These are phyloP conservation scores for Dothidotthia symphoricarpi DNA, from an alignment of 2,329 filamentous ascomycete genomes.

Conservation along the genomic window DNA sequence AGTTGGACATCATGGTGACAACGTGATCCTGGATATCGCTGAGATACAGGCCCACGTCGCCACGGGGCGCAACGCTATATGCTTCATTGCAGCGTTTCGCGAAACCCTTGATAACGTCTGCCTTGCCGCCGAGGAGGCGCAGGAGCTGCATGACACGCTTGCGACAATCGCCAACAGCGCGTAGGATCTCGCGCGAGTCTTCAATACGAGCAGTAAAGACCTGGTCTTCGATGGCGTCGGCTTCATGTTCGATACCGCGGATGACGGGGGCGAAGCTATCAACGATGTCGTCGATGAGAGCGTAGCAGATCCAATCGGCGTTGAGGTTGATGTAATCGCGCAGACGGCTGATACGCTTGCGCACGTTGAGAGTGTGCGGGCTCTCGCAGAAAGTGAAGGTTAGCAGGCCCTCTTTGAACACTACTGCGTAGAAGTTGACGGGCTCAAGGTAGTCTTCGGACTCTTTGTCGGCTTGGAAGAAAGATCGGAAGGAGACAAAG, in stretches of 20 bases:
- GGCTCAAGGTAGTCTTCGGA: conserved; percentile 85
- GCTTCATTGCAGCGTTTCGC: conserved; percentile 99
- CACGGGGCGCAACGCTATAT: conserved; percentile 89
- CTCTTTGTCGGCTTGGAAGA: conserved; percentile 76
- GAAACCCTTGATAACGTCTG: conserved; percentile 96
- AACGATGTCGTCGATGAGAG: conserved; percentile 96
- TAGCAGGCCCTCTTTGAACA: conserved; percentile 90
- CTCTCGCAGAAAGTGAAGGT: conserved; percentile 93
- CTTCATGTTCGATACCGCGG: conserved; percentile 79
- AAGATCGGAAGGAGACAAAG: conserved; percentile 95
- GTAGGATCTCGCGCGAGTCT: conserved; percentile 83
- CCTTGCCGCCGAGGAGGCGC: conserved; percentile 90
- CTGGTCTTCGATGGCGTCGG: conserved; percentile 90
- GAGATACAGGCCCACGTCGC: conserved; percentile 94
- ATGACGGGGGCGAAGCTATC: conserved; percentile 93
- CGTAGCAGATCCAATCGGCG: conserved; percentile 98
- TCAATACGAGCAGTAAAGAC: conserved; percentile 90
- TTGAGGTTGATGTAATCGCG: conserved; percentile 94
- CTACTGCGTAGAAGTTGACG: conserved; percentile 94
- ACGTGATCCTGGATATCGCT: conserved; percentile 99
- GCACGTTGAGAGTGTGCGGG: conserved; percentile 81
- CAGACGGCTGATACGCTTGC: conserved; percentile 85
- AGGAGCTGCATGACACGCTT: conserved; percentile 94
- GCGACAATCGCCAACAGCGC: conserved; percentile 82
- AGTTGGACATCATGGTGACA: conserved; percentile 97